Evolutionary conservation across 2,329 filamentous ascomycete genomes (phyloP), one percentile per base, ranked within the genome.

Genomic region (Lachnellula hyalina): DNA sequence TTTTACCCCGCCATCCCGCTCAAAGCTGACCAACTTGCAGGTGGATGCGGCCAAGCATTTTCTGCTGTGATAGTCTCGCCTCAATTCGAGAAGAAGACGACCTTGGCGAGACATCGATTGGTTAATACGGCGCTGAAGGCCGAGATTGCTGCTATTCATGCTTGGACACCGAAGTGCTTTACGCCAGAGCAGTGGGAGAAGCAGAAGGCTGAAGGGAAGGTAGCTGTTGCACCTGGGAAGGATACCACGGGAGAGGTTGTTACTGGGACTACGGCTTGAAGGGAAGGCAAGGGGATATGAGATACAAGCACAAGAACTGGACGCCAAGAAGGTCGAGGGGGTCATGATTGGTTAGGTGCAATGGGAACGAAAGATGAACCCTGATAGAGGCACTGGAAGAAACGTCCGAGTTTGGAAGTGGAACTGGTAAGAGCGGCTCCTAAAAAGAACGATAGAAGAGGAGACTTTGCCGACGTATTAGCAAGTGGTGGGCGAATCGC

Each of bases 161-260:
- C 86, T 21, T 90, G 86, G 86, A 88, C 86, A 14, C 83, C 86
- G 12, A 89, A 87, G 69, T 89, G 86, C 66, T 83, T 83, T 70
- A 89, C 86, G 19, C 85, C 85, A 0, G 85, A 86, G 66, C 84
- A 90, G 70, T 90, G 86, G 85, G 80, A 86, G 74, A 83, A 80
- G 71, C 77, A 82, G 72, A 78, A 80, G 60, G 68, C 73, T 25
- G 62, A 65, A 40, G 64, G 60, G 15, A 61, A 55, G 19, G 46
- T 53, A 42, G 60, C 48, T 9, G 63, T 64, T 51, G 65, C 65
- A 7, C 64, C 67, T 11, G 68, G 66, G 15, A 68, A 66, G 50
- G 62, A 62, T 49, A 69, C 64, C 6, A 68, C 57, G n/a, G 65
- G 63, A 3, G 66, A 67, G 55, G 58, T 65, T 46, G 66, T 69